phyloP scores from a whole-genome alignment of 192 early-diverging fungal genomes.

The Coemansia sp. region DNA sequence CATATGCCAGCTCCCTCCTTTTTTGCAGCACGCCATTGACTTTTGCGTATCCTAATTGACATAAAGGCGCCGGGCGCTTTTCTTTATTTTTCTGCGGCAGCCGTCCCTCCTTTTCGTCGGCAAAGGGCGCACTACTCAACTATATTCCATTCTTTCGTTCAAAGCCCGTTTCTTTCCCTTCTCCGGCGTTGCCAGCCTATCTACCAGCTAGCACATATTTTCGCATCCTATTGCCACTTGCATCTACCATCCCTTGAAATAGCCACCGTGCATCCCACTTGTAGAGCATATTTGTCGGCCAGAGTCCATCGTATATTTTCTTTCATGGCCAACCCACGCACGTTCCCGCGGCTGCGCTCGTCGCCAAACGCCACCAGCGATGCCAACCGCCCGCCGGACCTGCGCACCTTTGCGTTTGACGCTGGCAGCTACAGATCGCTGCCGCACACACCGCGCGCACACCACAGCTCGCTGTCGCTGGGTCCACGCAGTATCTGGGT shows the following conservation, averaged over 20 bases:
- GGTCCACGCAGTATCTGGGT: slow-evolving; percentile 30
- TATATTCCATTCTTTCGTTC: background rate
- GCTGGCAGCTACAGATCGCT: slow-evolving; percentile 29
- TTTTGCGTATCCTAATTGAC: slow-evolving; percentile 7
- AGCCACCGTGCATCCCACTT: background rate
- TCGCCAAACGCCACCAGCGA: slow-evolving; percentile 24
- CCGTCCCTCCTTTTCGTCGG: background rate
- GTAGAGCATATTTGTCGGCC: background rate
- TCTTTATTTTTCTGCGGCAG: background rate
- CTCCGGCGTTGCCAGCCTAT: background rate
- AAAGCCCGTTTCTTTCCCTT: slow-evolving; percentile 2
- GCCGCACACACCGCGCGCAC: slow-evolving; percentile 28
- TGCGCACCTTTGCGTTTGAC: slow-evolving; percentile 17
- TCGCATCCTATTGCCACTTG: background rate
- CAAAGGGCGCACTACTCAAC: background rate
- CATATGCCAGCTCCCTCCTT: background rate
- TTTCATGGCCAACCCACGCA: slow-evolving; percentile 26
- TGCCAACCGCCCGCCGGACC: slow-evolving; percentile 3
- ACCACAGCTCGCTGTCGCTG: slow-evolving; percentile 12
- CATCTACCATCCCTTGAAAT: background rate
- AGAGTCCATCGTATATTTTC: background rate
- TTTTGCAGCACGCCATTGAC: slow-evolving; percentile 7
- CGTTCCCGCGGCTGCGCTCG: slow-evolving; percentile 33
- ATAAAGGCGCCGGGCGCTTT: slow-evolving; percentile 1
- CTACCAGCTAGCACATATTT: background rate